These are phyloP conservation scores for Golubevia pallescens DNA, from an alignment of 1,284 basidiomycete species.

Conservation along the genomic window DNA sequence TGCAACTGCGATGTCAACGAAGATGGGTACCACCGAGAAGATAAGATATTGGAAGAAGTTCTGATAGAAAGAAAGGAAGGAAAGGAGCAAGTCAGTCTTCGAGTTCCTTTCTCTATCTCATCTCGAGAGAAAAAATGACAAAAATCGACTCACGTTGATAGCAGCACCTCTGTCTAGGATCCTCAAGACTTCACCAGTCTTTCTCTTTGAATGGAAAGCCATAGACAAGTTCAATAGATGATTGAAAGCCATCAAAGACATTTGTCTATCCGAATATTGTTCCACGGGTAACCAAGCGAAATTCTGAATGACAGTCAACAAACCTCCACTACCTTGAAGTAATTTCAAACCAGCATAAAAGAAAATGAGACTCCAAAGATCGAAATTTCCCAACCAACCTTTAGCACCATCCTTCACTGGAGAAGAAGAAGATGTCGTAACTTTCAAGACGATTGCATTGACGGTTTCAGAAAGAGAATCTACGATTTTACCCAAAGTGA, in stretches of 20 bases:
- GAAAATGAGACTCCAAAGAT: conserved; percentile 42
- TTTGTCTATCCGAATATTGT: conserved; percentile 75
- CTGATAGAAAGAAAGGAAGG: conserved; percentile 65
- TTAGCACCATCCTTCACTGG: too few species aligned
- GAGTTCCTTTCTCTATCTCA: neutral
- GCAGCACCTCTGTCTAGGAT: conserved; percentile 73
- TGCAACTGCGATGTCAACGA: conserved; percentile 73
- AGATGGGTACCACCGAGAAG: conserved; percentile 80
- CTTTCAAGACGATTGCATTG: too few species aligned
- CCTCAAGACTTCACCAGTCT: conserved; percentile 74
- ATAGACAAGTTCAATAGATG: conserved; percentile 71
- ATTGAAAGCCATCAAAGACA: conserved; percentile 61
- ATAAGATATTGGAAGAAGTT: conserved; percentile 68
- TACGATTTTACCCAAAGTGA: conserved; percentile 76
- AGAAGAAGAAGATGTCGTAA: too few species aligned
- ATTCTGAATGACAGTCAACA: conserved; percentile 37
- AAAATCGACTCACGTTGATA: conserved; percentile 61
- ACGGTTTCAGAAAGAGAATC: too few species aligned
- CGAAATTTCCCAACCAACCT: too few species aligned
- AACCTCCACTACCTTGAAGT: conserved; percentile 65
- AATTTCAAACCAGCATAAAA: conserved; percentile 64
- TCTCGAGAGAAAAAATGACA: conserved; percentile 12
- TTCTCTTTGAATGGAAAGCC: conserved; percentile 79
- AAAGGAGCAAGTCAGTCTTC: neutral
- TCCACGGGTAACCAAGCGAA: conserved; percentile 76